phyloP scores from a whole-genome alignment of 139 green algal species.

The Chlorella vulgaris region DNA sequence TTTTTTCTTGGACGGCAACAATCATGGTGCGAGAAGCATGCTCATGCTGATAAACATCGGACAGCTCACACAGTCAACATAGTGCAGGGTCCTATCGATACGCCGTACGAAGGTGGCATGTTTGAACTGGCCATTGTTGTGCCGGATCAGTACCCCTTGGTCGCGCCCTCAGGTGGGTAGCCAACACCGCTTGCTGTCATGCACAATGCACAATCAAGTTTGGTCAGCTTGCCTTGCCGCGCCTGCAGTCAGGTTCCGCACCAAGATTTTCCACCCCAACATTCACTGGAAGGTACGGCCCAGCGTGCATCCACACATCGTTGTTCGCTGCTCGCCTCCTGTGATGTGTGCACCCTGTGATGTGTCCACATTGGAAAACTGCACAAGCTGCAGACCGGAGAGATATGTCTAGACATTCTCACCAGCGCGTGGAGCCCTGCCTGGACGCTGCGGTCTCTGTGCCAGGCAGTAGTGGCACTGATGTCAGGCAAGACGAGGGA shows the following conservation, averaged over 20 bases:
- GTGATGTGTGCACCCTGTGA: too few relatives aligned
- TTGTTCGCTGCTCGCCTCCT: neutral
- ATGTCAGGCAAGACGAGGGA: conserved; percentile 50
- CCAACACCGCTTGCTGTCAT: too few relatives aligned
- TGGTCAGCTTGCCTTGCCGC: neutral
- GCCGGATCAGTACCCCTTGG: conserved; percentile 91
- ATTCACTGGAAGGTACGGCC: conserved; percentile 88
- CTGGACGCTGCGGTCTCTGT: conserved; percentile 91
- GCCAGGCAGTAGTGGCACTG: conserved; percentile 89
- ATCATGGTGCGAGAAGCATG: neutral
- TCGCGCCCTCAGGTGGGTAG: conserved; percentile 52
- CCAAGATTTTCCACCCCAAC: conserved; percentile 96
- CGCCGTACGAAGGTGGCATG: conserved; percentile 81
- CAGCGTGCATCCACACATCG: neutral
- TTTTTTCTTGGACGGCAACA: neutral
- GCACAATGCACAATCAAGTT: too few relatives aligned
- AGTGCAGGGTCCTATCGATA: conserved; percentile 82
- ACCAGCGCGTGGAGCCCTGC: conserved; percentile 94
- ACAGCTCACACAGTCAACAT: neutral
- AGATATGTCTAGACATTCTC: conserved; percentile 97
- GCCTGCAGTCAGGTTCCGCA: conserved; percentile 77
- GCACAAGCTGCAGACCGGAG: conserved; percentile 77
- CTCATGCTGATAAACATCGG: neutral
- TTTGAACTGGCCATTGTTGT: conserved; percentile 88
- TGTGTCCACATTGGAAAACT: too few relatives aligned